Percentiles rank a stretch among this genome's conserved stretches.
These are phyloP conservation scores for Cercospora sp. DNA, from an alignment of 2,329 filamentous ascomycete species.

Conservation along the genomic window DNA sequence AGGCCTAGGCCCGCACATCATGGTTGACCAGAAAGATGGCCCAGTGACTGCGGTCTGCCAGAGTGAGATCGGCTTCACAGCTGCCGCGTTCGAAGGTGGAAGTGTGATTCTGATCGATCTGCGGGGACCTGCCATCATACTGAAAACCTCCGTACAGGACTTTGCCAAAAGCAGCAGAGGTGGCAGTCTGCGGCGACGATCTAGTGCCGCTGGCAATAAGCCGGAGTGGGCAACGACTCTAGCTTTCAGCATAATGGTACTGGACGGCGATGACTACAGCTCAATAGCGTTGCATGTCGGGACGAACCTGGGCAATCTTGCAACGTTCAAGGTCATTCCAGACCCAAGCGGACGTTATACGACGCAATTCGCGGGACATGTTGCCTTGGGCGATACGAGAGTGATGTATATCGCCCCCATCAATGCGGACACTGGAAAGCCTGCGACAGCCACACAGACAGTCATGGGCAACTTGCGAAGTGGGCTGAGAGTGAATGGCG, in stretches of 20 bases:
- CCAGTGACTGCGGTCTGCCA: conserved; percentile 76
- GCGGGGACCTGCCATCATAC: conserved; percentile 81
- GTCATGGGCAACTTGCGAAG: conserved; percentile 74
- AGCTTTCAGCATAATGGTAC: conserved; percentile 89
- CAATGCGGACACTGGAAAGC: conserved; percentile 71
- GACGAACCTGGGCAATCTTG: conserved; percentile 77
- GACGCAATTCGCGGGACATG: conserved; percentile 68
- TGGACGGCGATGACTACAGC: conserved; percentile 92
- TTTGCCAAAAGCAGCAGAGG: conserved; percentile 76
- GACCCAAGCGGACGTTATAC: conserved; percentile 67
- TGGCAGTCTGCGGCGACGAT: conserved; percentile 64
- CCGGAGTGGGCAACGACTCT: conserved; percentile 76
- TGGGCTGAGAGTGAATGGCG: conserved; percentile 74
- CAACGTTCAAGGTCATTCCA: conserved; percentile 88
- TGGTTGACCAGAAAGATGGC: conserved; percentile 82
- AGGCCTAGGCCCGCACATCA: conserved; percentile 73
- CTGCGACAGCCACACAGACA: conserved; percentile 71
- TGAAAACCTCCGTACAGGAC: conserved; percentile 69
- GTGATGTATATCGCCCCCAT: conserved; percentile 79
- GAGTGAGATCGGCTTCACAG: conserved; percentile 92
- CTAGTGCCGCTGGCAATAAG: conserved; percentile 49
- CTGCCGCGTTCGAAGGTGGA: conserved; percentile 80
- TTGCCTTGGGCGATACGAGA: conserved; percentile 60
- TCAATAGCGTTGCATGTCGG: conserved; percentile 92
- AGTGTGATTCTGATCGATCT: conserved; percentile 81